Percentiles rank a stretch among this genome's conserved stretches.
Evolutionary conservation across 441 rosid genomes (phyloP).

Genomic region (Brassica hybrid): DNA sequence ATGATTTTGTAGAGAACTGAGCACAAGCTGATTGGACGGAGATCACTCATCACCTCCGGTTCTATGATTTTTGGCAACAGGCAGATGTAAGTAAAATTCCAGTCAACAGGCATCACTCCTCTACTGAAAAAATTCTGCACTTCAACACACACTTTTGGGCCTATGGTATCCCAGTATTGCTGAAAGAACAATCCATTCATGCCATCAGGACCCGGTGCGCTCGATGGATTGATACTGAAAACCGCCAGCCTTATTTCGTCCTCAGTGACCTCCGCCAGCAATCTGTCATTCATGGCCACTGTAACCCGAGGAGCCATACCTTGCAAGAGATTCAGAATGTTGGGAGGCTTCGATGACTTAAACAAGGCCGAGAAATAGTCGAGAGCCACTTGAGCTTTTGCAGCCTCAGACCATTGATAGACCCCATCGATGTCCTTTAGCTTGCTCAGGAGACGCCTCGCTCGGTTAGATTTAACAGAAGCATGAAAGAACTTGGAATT

Average conservation of each 20-base stretch:
- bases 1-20: neutral
- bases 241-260: neutral
- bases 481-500: neutral
- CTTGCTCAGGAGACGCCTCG: neutral
- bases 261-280: neutral
- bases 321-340: neutral
- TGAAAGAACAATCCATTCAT: neutral
- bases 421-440: neutral
- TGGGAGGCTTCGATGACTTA: neutral
- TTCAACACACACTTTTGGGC: too few species aligned
- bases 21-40: neutral
- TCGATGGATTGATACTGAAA: neutral
- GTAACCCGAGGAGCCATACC: neutral
- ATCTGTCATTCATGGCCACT: neutral
- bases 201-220: neutral
- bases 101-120: neutral
- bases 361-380: neutral
- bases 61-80: neutral
- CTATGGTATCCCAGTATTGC: too few species aligned
- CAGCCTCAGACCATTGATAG: neutral
- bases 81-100: neutral
- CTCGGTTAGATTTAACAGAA: neutral
- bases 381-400: neutral
- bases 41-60: neutral
- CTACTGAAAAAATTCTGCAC: too few species aligned